Evolutionary conservation across 129 eudicot genomes (phyloP).

Genomic region (Arctium lappa): DNA sequence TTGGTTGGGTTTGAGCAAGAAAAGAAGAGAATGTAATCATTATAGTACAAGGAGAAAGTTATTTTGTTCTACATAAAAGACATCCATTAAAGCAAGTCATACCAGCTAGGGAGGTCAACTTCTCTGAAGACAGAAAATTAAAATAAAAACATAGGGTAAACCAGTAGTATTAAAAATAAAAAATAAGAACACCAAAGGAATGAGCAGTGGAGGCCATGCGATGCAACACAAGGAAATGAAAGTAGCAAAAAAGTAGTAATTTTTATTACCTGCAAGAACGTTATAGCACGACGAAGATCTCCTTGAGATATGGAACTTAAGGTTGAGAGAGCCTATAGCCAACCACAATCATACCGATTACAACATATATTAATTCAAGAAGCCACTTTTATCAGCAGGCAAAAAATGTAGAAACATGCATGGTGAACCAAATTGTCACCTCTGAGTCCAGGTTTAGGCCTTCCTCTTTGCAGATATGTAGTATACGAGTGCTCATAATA

Average conservation of each 20-base stretch:
- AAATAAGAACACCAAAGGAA: neutral
- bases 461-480: slow-evolving; percentile 77
- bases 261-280: slow-evolving; percentile 78
- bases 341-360: neutral
- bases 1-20: neutral
- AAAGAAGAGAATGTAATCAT: neutral
- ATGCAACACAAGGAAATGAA: neutral
- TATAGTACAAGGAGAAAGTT: neutral
- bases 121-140: neutral
- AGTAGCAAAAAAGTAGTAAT: neutral
- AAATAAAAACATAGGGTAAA: neutral
- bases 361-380: neutral
- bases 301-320: slow-evolving; percentile 97
- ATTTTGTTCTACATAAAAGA: neutral
- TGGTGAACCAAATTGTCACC: slow-evolving; percentile 33
- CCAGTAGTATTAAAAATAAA: neutral
- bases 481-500: slow-evolving; percentile 70
- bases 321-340: slow-evolving; percentile 78
- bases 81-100: neutral
- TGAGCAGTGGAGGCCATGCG: neutral
- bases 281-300: slow-evolving; percentile 93
- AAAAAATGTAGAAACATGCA: neutral
- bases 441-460: slow-evolving; percentile 83
- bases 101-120: neutral
- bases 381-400: neutral